phyloP scores from a whole-genome alignment of 2,329 filamentous ascomycete species.

The Hirsutella rhossiliensis region DNA sequence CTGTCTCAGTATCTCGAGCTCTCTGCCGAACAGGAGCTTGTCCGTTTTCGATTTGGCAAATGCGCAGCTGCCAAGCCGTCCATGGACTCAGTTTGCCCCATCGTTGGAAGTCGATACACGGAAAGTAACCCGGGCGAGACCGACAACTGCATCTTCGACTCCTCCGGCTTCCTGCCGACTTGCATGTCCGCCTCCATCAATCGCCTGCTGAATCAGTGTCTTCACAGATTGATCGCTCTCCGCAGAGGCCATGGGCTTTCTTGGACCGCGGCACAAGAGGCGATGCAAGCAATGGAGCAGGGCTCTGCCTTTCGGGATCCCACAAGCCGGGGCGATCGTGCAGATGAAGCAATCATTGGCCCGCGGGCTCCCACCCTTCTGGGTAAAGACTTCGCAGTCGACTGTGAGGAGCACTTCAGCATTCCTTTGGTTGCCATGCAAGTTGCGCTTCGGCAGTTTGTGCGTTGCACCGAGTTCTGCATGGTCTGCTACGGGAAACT shows the following conservation, averaged over 20 bases:
- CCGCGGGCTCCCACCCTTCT: constrained; percentile 8
- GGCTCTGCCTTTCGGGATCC: too few relatives aligned
- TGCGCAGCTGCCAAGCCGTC: constrained; percentile 64
- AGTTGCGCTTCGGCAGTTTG: constrained; percentile 64
- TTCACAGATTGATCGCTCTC: neutral
- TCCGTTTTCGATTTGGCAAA: constrained; percentile 55
- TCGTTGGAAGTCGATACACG: constrained; percentile 24
- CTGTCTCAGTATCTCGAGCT: constrained; percentile 40
- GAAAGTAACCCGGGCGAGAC: neutral
- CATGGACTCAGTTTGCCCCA: constrained; percentile 34
- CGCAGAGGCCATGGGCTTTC: neutral
- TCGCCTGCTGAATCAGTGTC: neutral
- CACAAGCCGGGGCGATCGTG: neutral
- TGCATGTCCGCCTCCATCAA: neutral
- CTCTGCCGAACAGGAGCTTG: constrained; percentile 19
- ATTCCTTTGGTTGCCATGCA: constrained; percentile 54
- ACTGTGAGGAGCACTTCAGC: constrained; percentile 25
- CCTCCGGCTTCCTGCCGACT: neutral
- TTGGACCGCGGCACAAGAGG: constrained; percentile 1
- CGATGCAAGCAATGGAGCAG: neutral
- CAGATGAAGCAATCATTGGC: constrained; percentile 1
- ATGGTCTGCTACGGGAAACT: constrained; percentile 69
- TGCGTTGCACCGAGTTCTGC: constrained; percentile 77
- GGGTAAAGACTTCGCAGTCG: constrained; percentile 16
- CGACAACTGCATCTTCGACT: constrained; percentile 3